Base-by-base conservation (phyloP, 495 filamentous ascomycete species). In the Aspergillus sparsus region DNA sequence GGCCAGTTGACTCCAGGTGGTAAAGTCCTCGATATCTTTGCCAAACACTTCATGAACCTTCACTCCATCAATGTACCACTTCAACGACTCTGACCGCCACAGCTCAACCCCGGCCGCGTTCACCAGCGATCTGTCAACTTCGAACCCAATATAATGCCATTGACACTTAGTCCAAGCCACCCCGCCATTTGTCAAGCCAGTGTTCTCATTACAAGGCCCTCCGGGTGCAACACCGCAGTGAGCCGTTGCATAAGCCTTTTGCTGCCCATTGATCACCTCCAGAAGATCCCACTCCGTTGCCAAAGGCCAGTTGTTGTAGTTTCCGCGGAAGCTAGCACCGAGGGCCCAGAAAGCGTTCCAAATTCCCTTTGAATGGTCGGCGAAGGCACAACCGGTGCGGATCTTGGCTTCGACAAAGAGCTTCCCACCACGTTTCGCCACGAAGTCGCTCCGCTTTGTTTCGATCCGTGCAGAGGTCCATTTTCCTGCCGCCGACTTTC, bases 391-490 rank as follows among this genome's bases (percentile, higher is more conserved):
- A 7, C 57, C 57, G 7, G 57, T 59, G 8, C 45, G 44, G 13
- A 59, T 37, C 21, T 41, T 36, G 1, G 47, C 2, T 11, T 59
- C 57, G 49, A 59, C 46, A 49, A 52, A 59, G 36, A 59, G 57
- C 12, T 36, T 53, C 7, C 57, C 57, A n/a, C 36, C 36, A 0
- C 47, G 37, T 3, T 35, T n/a, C 5, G 57, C 57, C 47, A 37
- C 12, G 49, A 59, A 59, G 35, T 11, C 12, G 2, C 36, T 15
- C 1, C 18, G 27, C 2, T 13, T 21, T 12, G 57, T 59, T 59
- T 59, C 57, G 49, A 59, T 59, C 36, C 57, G 57, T 1, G 57
- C 47, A 32, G 49, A 53, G 21, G 57, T 59, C 57, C 57, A 59
- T 1, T 5, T 49, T 34, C n/a, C 34, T 31, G 27, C 11, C 2